Evolutionary conservation across 75 land plant genomes (phyloP).

Genomic region (Picea sitchensis): DNA sequence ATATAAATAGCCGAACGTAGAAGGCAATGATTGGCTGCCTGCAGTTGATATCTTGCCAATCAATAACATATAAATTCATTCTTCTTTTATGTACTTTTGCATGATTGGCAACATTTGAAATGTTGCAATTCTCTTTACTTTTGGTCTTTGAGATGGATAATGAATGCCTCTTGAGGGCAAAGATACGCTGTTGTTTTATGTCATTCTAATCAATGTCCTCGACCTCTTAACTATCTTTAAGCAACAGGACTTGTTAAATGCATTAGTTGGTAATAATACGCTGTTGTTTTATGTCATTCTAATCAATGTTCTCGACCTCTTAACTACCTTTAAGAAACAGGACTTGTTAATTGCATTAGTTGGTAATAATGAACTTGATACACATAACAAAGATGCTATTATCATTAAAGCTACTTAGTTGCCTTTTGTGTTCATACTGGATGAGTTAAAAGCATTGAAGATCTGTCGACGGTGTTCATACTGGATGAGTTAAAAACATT

Average conservation of each 20-base stretch:
- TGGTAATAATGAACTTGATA: neutral
- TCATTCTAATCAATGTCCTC: neutral
- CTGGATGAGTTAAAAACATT: too few species aligned
- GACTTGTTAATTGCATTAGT: neutral
- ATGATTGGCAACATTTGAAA: neutral
- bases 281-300: neutral
- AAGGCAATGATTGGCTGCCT: neutral
- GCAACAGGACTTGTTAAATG: neutral
- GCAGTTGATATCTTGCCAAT: neutral
- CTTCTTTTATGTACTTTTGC: neutral
- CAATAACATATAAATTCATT: neutral
- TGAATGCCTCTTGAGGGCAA: neutral
- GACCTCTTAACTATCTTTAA: neutral
- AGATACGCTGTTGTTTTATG: neutral
- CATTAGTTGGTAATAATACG: neutral
- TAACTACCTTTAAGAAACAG: neutral
- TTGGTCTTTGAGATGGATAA: conserved; percentile 1
- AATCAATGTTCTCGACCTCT: neutral
- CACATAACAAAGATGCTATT: neutral
- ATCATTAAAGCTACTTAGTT: neutral
- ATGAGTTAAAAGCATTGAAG: too few species aligned
- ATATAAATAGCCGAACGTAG: neutral
- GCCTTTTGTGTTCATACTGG: neutral
- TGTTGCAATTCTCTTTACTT: neutral
- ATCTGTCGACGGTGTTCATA: too few species aligned